phyloP scores from a whole-genome alignment of 306 rosid genomes.

The Inga laurina region DNA sequence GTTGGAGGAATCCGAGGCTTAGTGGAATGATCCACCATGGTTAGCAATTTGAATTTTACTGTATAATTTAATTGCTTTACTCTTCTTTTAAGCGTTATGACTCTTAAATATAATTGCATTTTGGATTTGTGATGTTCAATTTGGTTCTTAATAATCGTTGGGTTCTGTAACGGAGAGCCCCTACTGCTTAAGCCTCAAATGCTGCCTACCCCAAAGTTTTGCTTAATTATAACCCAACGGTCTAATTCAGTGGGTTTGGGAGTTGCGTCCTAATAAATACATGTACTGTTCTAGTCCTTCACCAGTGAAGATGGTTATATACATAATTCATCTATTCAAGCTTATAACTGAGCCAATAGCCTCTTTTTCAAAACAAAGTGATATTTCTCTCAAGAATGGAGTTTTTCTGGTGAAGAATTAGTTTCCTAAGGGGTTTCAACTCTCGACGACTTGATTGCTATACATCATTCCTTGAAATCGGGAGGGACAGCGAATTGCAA shows the following conservation, averaged over 20 bases:
- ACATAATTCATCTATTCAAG: background rate
- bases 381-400: background rate
- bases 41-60: background rate
- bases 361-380: background rate
- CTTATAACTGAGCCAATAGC: background rate
- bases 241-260: background rate
- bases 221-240: background rate
- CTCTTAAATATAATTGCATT: background rate
- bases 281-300: background rate
- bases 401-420: background rate
- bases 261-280: background rate
- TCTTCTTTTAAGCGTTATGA: background rate
- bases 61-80: background rate
- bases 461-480: background rate
- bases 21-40: background rate
- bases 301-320: background rate
- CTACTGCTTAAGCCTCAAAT: background rate
- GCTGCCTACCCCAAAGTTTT: background rate
- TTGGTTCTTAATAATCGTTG: background rate
- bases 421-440: background rate
- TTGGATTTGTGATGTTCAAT: background rate
- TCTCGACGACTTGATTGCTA: background rate
- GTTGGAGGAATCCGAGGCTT: slow-evolving; percentile 21
- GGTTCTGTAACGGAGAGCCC: background rate
- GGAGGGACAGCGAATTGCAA: background rate